A percentile compares a stretch with the other conserved stretches of the same genome.
Evolutionary conservation across 2,329 filamentous ascomycete species (phyloP).

Genomic region (Trichocomaceae sp.): DNA sequence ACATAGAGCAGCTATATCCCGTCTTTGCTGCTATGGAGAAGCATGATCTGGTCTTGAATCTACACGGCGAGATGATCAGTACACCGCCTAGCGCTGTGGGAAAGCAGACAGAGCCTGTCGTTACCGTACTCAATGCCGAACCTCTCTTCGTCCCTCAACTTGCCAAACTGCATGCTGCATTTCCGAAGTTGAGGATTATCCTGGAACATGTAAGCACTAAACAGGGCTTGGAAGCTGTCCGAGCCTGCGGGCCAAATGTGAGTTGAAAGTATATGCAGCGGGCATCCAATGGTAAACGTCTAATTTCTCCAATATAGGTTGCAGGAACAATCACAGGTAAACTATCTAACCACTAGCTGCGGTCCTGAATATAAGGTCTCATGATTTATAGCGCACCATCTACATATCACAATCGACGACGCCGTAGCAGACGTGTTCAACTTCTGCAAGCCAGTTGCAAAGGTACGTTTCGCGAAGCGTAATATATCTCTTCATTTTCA

Average conservation of each 20-base stretch:
- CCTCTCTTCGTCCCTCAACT: slow-evolving; percentile 75
- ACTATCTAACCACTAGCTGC: neutral
- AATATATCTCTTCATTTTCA: neutral
- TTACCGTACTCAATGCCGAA: slow-evolving; percentile 62
- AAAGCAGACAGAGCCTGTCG: slow-evolving; percentile 24
- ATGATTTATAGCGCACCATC: slow-evolving; percentile 58
- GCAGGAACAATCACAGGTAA: slow-evolving; percentile 56
- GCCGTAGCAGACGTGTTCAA: slow-evolving; percentile 66
- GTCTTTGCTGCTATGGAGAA: slow-evolving; percentile 88
- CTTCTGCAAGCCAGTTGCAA: slow-evolving; percentile 71
- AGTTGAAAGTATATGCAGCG: neutral
- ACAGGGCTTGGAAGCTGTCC: slow-evolving; percentile 71
- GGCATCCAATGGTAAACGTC: neutral
- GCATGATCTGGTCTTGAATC: slow-evolving; percentile 74
- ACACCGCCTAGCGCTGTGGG: slow-evolving; percentile 27
- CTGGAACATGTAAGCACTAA: slow-evolving; percentile 85
- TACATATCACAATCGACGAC: slow-evolving; percentile 72
- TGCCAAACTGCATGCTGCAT: slow-evolving; percentile 62
- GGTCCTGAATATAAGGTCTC: neutral
- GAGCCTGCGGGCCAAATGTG: slow-evolving; percentile 64
- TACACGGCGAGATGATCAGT: slow-evolving; percentile 73
- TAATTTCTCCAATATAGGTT: slow-evolving; percentile 31
- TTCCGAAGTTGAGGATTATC: slow-evolving; percentile 54
- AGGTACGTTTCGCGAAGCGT: slow-evolving; percentile 25
- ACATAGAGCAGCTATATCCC: slow-evolving; percentile 40